Base-by-base conservation (phyloP, 2,329 filamentous ascomycete species). In the Aspergillus pseudoviridinutans region DNA sequence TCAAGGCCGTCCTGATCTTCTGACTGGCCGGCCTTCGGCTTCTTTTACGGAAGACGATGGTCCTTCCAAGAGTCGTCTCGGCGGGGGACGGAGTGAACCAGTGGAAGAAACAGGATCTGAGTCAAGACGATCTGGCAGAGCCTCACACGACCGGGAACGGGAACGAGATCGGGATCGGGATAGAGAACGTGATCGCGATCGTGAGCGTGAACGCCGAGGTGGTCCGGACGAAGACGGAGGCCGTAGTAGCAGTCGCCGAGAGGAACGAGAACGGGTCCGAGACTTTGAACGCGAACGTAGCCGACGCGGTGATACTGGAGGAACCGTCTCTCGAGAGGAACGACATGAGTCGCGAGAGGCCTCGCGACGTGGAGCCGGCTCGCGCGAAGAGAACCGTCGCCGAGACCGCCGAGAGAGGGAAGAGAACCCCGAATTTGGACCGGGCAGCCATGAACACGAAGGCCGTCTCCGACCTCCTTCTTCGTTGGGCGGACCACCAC, bases 351-450 rank as follows among this genome's bases (percentile, higher is more conserved):
- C 66, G 22, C 69, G 70, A 20, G 72, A 75, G 38, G 63, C 60
- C 4, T 59, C 69, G 25, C 72, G 73, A 17, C 70, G 73, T 20
- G 68, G 64, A 7, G 58, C 66, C 20, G 64, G 68, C 20, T 62
- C 68, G 12, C 72, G 73, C 49, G 73, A 75, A 29, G 72, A 74
- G 38, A 64, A 67, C 42, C 64, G 72, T 53, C 70, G 72, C 27
- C 67, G 73, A 50, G 69, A 72, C 32, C 67, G 69, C 49, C 69
- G 72, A 50, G 72, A 74, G n/a, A 68, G 73, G 20, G 72, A 72
- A 3, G 71, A 71, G n/a, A 68, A 64, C 12, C 55, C 65, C 17
- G 59, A 62, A 3, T 27, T 64, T 3, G 66, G 65, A 10, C 60
- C 60, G 46, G 56, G 58, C 50, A 64, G 57, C 55, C 67, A 66